A percentile compares a stretch with the other conserved stretches of the same genome.
Evolutionary conservation across 345 rosid genomes (phyloP).

Genomic region (Capsella bursapastoris): DNA sequence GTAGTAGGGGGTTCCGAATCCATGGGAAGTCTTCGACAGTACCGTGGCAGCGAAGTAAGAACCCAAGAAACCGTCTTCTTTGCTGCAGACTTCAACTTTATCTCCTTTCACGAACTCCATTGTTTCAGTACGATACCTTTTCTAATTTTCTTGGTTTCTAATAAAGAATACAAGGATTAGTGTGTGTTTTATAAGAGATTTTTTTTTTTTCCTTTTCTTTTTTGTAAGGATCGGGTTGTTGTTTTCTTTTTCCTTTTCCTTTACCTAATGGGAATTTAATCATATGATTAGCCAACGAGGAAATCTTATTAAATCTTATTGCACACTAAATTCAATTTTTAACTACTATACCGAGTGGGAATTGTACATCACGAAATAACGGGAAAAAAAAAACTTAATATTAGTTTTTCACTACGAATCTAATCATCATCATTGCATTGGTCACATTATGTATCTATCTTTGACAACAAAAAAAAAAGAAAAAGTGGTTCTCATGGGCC

Average conservation of each 20-base stretch:
- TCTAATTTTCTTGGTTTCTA: not conserved
- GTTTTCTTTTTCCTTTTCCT: not conserved
- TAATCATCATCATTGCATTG: not conserved
- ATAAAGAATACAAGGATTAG: not conserved
- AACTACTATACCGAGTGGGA: not conserved
- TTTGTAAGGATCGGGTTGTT: not conserved
- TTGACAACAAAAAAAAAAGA: no score
- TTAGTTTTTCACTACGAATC: not conserved
- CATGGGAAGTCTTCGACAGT: not conserved
- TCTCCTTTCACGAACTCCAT: slow-evolving; percentile 31
- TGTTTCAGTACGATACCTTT: not conserved
- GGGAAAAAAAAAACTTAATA: not conserved
- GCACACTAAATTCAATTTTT: not conserved
- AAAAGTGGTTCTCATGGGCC: not conserved
- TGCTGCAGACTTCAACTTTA: slow-evolving; percentile 42
- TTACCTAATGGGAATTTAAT: not conserved
- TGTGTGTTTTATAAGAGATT: not conserved
- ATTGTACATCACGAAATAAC: not conserved
- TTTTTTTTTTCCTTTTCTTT: not conserved
- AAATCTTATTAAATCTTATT: not conserved
- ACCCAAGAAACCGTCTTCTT: slow-evolving; percentile 45
- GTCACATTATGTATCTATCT: not conserved
- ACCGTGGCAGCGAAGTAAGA: slow-evolving; percentile 39
- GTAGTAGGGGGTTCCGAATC: slow-evolving; percentile 1
- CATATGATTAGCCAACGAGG: not conserved